Percentiles rank a stretch among this genome's conserved stretches.
phyloP scores from a whole-genome alignment of 1,139 yeast genomes.

The Pichia sp. region DNA sequence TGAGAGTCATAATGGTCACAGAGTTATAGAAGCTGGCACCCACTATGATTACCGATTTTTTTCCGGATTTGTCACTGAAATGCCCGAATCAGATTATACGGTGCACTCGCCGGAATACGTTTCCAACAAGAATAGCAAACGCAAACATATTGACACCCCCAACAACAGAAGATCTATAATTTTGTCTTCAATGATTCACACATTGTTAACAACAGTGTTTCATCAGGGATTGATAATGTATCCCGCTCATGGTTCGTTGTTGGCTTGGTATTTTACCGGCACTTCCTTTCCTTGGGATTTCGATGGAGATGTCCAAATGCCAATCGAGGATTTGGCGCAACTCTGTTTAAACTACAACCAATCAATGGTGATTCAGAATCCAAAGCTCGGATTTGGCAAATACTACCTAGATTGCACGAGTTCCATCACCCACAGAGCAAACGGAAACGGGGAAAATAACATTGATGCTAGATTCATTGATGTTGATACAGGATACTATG shows the following conservation, averaged over 20 bases:
- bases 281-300: slow-evolving; percentile 47
- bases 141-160: slow-evolving; percentile 2
- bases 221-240: slow-evolving; percentile 37
- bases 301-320: slow-evolving; percentile 51
- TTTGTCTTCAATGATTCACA: slow-evolving; percentile 39
- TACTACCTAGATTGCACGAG: slow-evolving; percentile 39
- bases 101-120: slow-evolving; percentile 6
- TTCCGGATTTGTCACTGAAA: slow-evolving; percentile 35
- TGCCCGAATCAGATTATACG: slow-evolving; percentile 7
- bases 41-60: slow-evolving; percentile 75
- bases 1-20: slow-evolving; percentile 18
- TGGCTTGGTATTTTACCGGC: slow-evolving; percentile 52
- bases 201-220: slow-evolving; percentile 40
- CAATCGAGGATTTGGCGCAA: slow-evolving; percentile 38
- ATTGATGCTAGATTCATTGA: slow-evolving; percentile 83
- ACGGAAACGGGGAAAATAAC: slow-evolving; percentile 46
- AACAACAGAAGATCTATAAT: slow-evolving; percentile 29
- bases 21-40: slow-evolving; percentile 34
- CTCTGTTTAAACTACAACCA: slow-evolving; percentile 36
- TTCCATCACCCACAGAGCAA: slow-evolving; percentile 27
- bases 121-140: too few relatives aligned
- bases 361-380: slow-evolving; percentile 51
- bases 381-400: slow-evolving; percentile 50
- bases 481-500: slow-evolving; percentile 63
- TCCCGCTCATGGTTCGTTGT: slow-evolving; percentile 46